Base-by-base conservation (phyloP, 305 asterid genomes). In the Fraxinus xanthoxyloides region DNA sequence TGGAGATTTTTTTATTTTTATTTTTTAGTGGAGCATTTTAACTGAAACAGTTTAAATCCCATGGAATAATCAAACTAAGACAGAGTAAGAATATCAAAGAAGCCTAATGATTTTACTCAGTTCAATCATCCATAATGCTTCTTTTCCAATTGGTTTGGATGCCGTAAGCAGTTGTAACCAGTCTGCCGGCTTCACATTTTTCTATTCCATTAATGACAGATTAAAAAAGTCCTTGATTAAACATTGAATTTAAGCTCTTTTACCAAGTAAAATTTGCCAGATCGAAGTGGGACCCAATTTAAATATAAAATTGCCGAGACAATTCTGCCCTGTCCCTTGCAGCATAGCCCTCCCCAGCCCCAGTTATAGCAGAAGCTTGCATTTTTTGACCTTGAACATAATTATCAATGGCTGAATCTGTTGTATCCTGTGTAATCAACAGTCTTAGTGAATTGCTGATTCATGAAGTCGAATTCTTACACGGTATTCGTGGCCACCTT, bases 361-460 rank as follows among this genome's bases (percentile, higher is more conserved):
- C 77, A 46, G 72, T 2, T 28, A 40, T 26, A 7, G 65, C 30
- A 80, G 59, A 48, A 79, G 69, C 32, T 34, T 23, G 43, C 19
- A 26, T 24, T 46, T 8, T 24, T 21, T 54, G 17, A 35, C 81
- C 38, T 28, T 67, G n/a, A 1, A 69, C 75, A 69, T 30, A 30
- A 34, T 51, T 28, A 38, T 51, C 77, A 48, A 84, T 86, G 91
- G 88, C 88, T 7, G 91, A 85, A 80, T 77, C 82, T 43, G 85
- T 84, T 9, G 85, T 86, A 19, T 38, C 7, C 59, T 79, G 75
- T 36, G 90, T 86, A 32, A 48, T 86, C 15, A 80, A 82, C 1
- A 76, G 80, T 46, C 82, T 90, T 0, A n/a, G 77, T 19, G 87
- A 82, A 12, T 51, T 87, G 35, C 83, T 88, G 6, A 24, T 72